A percentile compares a stretch with the other conserved stretches of the same genome.
Evolutionary conservation across 257 asterid species (phyloP).

Genomic region (Capsicum pubescens): DNA sequence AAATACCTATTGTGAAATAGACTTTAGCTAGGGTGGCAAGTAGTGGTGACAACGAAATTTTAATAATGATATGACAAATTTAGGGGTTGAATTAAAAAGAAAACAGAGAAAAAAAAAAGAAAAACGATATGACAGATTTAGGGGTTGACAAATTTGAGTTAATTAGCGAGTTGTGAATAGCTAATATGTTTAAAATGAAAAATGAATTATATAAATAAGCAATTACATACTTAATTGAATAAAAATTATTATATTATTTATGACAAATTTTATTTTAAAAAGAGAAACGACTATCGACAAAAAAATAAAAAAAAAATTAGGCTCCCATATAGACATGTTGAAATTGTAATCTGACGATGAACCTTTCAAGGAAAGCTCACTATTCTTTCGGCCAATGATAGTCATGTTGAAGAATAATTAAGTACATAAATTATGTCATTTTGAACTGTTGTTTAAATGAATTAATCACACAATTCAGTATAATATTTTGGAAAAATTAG

Average conservation of each 20-base stretch:
- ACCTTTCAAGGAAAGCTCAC: background rate
- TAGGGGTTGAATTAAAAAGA: background rate
- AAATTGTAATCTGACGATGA: background rate
- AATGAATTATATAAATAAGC: too few relatives aligned
- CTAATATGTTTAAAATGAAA: too few relatives aligned
- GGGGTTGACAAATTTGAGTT: too few relatives aligned
- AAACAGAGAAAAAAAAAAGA: too few relatives aligned
- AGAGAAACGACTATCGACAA: background rate
- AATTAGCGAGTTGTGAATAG: too few relatives aligned
- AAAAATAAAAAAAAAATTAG: background rate
- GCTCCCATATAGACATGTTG: too few relatives aligned
- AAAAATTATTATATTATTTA: too few relatives aligned
- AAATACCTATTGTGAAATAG: background rate
- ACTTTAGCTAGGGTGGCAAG: background rate
- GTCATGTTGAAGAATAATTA: background rate
- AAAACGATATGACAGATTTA: too few relatives aligned
- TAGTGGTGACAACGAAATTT: background rate
- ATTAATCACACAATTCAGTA: background rate
- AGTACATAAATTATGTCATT: background rate
- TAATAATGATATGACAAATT: background rate
- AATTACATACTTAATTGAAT: too few relatives aligned
- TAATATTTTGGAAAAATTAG: background rate
- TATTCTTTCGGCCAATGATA: background rate
- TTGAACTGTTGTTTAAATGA: background rate
- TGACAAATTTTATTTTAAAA: background rate